Evolutionary conservation across 2,329 filamentous ascomycete genomes (phyloP).

Genomic region (Ophiostoma sp.): DNA sequence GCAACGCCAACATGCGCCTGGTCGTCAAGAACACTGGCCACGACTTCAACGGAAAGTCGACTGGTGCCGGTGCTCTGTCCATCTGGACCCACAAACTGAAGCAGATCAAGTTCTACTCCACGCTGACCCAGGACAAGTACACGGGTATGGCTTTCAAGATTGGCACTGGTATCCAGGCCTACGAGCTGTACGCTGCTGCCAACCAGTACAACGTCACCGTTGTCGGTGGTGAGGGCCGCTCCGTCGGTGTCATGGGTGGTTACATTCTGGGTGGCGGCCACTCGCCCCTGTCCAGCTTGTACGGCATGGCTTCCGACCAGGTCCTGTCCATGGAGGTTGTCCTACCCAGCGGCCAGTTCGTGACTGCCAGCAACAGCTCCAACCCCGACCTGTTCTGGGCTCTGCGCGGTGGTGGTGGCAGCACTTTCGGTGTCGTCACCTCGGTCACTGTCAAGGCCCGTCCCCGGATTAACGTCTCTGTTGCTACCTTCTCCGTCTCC

Average conservation of each 20-base stretch:
- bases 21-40: slow-evolving; percentile 51
- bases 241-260: slow-evolving; percentile 48
- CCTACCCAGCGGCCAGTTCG: slow-evolving; percentile 41
- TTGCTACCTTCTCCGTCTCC: slow-evolving; percentile 29
- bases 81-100: slow-evolving; percentile 35
- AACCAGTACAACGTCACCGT: slow-evolving; percentile 43
- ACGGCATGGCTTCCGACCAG: slow-evolving; percentile 48
- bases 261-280: slow-evolving; percentile 50
- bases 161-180: slow-evolving; percentile 47
- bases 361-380: slow-evolving; percentile 40
- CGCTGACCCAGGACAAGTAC: slow-evolving; percentile 33
- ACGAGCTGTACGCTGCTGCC: slow-evolving; percentile 49
- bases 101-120: slow-evolving; percentile 44
- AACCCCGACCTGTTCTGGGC: slow-evolving; percentile 56
- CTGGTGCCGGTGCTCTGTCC: slow-evolving; percentile 37
- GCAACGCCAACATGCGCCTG: slow-evolving; percentile 44
- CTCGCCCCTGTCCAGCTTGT: slow-evolving; percentile 46
- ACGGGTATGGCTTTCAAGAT: slow-evolving; percentile 35
- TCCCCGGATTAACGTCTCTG: slow-evolving; percentile 27
- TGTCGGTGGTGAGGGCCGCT: slow-evolving; percentile 44
- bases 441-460: slow-evolving; percentile 28
- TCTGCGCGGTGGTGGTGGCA: slow-evolving; percentile 42
- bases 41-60: slow-evolving; percentile 42
- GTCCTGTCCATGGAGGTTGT: slow-evolving; percentile 46
- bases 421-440: slow-evolving; percentile 38